phyloP scores from a whole-genome alignment of 2,329 filamentous ascomycete genomes.

The Arthrinium phaeospermum region DNA sequence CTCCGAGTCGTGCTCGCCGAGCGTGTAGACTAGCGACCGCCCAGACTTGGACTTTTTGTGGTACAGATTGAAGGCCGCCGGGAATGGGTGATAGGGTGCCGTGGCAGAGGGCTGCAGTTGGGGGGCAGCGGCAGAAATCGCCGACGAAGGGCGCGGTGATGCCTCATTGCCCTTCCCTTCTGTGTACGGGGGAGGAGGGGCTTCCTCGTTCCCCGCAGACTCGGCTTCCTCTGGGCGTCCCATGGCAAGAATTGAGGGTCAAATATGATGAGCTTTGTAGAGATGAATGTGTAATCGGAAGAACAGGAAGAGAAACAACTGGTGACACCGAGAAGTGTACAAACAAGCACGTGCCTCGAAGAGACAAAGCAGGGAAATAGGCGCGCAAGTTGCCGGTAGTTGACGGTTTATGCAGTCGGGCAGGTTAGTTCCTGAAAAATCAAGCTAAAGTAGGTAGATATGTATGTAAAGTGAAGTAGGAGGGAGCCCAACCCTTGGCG shows the following conservation, averaged over 20 bases:
- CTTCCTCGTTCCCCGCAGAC: slow-evolving; percentile 20
- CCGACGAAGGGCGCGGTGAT: not conserved
- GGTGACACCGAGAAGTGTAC: not conserved
- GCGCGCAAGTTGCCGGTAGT: not conserved
- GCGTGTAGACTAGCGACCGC: slow-evolving; percentile 27
- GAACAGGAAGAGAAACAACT: not conserved
- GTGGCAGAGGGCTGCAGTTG: not conserved
- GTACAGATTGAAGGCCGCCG: slow-evolving; percentile 41
- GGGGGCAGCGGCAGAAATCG: not conserved
- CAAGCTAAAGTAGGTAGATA: not conserved
- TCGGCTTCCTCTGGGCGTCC: slow-evolving; percentile 22
- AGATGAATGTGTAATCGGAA: not conserved
- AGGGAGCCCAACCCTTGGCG: slow-evolving; percentile 9
- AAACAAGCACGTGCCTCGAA: slow-evolving; percentile 12
- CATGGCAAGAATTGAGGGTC: slow-evolving; percentile 14
- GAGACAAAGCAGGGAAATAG: not conserved
- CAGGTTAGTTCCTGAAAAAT: slow-evolving; percentile 1
- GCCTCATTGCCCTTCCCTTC: not conserved
- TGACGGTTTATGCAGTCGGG: not conserved
- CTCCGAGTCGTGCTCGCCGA: slow-evolving; percentile 40
- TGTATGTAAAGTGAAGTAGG: not conserved
- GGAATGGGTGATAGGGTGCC: slow-evolving; percentile 36
- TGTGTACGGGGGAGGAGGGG: slow-evolving; percentile 23
- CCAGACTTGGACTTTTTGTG: slow-evolving; percentile 24
- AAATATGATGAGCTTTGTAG: not conserved